A percentile compares a stretch with the other conserved stretches of the same genome.
These are phyloP conservation scores for Rhizoclosmatium sp. DNA, from an alignment of 192 early-diverging fungal genomes.

Conservation along the genomic window DNA sequence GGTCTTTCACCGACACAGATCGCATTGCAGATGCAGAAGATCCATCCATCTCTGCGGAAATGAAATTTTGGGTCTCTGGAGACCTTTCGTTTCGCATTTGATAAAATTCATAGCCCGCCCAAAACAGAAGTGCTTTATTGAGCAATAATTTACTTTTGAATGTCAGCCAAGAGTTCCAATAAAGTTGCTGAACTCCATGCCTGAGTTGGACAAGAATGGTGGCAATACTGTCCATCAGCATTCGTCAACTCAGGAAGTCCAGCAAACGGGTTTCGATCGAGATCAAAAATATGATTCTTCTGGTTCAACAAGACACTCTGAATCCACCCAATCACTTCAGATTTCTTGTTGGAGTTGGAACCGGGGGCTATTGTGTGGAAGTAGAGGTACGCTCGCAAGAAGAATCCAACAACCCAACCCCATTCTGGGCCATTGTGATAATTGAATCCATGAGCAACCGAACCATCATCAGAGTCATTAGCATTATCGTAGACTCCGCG, in stretches of 20 bases:
- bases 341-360: conserved; percentile 34
- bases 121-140: too few relatives aligned
- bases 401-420: conserved; percentile 93
- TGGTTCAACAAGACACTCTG: conserved; percentile 78
- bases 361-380: conserved; percentile 57
- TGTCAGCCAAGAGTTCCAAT: conserved; percentile 51
- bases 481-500: conserved; percentile 93
- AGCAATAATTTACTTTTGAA: too few relatives aligned
- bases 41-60: too few relatives aligned
- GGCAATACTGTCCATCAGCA: conserved; percentile 78
- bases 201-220: conserved; percentile 89
- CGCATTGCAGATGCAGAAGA: too few relatives aligned
- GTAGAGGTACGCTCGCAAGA: conserved; percentile 82
- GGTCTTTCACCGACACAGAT: too few relatives aligned
- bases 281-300: conserved; percentile 75
- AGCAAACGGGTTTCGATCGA: conserved; percentile 69
- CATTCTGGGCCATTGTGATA: conserved; percentile 99
- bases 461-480: conserved; percentile 83
- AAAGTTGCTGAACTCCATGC: conserved; percentile 88
- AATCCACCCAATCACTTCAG: conserved; percentile 66
- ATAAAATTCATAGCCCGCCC: too few relatives aligned
- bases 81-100: too few relatives aligned
- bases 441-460: conserved; percentile 95
- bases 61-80: too few relatives aligned
- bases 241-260: conserved; percentile 99